Evolutionary conservation across 768 basidiomycete genomes (phyloP), one percentile per base, ranked within the genome.

Genomic region (Lactarius deliciosus): DNA sequence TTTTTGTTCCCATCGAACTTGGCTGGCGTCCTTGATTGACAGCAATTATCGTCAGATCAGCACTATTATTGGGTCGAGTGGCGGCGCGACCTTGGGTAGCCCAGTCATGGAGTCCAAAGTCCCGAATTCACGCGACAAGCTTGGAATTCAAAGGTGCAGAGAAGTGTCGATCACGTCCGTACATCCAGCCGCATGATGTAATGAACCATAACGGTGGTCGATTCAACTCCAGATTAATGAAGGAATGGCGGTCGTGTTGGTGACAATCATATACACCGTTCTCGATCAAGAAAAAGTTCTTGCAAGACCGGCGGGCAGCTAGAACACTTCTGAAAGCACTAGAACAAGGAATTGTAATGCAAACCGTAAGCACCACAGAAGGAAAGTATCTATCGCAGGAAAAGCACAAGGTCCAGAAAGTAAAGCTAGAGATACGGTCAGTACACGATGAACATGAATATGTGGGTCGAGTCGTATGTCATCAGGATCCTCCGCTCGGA

Each of bases 101-200:
- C 34, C 5, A 13, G 22, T n/a, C 55, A 34, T 25, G 50, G 41
- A 32, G 41, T 32, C 20, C 45, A 60, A 45, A 18, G 54, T 55
- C 64, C 22, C 30, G 43, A 28, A 55, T 32, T 32, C n/a, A 41
- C 38, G 11, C 10, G 28, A 63, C n/a, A 53, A 34, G 56, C 6
- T 54, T 66, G 65, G 34, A 63, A 63, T 66, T 13, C 61, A 63
- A 66, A 66, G 18, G 28, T 32, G 43, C 54, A 36, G 22, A 28
- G 56, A 47, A 28, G 32, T 8, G 25, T 66, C 60, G 38, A 66
- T 62, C 60, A 50, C 38, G 43, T 61, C 64, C 22, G 55, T 47
- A 57, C 50, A 60, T 15, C 56, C 36, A n/a, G 16, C 20, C 41
- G 10, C 30, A 45, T 66, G 65, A 66, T 66, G 65, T 66, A 61